Percentiles rank a stretch among this genome's conserved stretches.
These are phyloP conservation scores for Scheffersomyces stambukii DNA, from an alignment of 1,139 yeast species.

Conservation along the genomic window DNA sequence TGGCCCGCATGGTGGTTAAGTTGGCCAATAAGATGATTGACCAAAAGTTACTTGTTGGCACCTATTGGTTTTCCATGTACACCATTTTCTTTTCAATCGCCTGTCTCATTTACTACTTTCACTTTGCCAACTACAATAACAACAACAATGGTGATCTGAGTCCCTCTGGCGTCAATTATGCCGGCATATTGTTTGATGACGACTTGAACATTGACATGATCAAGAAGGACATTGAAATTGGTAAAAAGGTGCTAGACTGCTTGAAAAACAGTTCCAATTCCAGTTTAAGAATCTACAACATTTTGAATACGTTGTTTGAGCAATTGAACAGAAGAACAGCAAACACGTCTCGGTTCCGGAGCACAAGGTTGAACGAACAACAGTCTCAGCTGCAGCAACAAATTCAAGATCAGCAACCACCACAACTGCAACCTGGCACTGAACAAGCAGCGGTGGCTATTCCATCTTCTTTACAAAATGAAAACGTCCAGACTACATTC, in stretches of 20 bases:
- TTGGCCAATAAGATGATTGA: conserved; percentile 80
- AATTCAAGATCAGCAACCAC: background rate
- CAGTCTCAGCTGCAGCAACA: background rate
- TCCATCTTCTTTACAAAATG: conserved; percentile 12
- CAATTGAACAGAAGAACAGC: conserved; percentile 71
- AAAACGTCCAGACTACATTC: conserved; percentile 25
- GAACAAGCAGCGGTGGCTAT: no score
- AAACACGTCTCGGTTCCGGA: conserved; percentile 25
- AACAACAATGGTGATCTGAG: conserved; percentile 17
- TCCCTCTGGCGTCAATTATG: conserved; percentile 40
- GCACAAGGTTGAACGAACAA: background rate
- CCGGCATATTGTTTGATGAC: conserved; percentile 51
- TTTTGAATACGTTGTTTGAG: conserved; percentile 76
- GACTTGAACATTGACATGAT: conserved; percentile 65
- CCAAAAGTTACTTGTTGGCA: conserved; percentile 71
- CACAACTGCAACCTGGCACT: background rate
- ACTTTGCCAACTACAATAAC: conserved; percentile 48
- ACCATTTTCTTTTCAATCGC: conserved; percentile 92
- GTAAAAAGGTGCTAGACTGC: conserved; percentile 67
- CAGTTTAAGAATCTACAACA: conserved; percentile 74
- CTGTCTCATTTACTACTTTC: conserved; percentile 78
- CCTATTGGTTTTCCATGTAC: conserved; percentile 91
- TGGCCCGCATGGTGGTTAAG: conserved; percentile 79
- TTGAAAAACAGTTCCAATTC: conserved; percentile 74
- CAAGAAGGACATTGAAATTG: conserved; percentile 74